Percentiles rank a stretch among this genome's conserved stretches.
phyloP scores from a whole-genome alignment of 345 rosid genomes.

The Hibiscus mutabilis region DNA sequence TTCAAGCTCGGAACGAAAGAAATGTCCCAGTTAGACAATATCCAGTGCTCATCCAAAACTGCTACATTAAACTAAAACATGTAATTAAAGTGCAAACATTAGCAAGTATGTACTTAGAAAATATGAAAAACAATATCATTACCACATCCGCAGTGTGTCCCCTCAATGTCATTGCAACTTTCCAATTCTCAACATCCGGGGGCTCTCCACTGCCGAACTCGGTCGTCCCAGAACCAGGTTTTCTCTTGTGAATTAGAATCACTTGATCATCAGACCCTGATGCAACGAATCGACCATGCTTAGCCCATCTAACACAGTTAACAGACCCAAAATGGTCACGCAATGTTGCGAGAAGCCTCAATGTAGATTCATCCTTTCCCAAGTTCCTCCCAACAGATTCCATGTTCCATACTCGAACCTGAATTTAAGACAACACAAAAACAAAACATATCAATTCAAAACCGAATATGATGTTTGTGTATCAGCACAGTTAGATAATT shows the following conservation, averaged over 20 bases:
- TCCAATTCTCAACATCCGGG: constrained; percentile 98
- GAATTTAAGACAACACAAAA: constrained; percentile 4
- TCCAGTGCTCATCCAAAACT: constrained; percentile 9
- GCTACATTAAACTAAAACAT: not conserved
- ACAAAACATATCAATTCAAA: not conserved
- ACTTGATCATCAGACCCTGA: constrained; percentile 97
- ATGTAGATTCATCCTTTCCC: constrained; percentile 46
- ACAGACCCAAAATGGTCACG: constrained; percentile 99
- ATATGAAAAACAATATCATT: constrained; percentile 28
- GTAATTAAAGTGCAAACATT: no score
- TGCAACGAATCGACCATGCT: constrained; percentile 81
- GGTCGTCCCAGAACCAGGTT: constrained; percentile 96
- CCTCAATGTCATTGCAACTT: constrained; percentile 88
- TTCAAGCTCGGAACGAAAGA: constrained; percentile 45
- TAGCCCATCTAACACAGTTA: constrained; percentile 98
- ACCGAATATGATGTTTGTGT: not conserved
- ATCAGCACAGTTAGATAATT: not conserved
- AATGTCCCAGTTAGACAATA: constrained; percentile 38
- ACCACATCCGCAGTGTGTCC: constrained; percentile 99
- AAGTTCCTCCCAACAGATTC: constrained; percentile 65
- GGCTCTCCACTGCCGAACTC: constrained; percentile 99
- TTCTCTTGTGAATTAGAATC: constrained; percentile 82
- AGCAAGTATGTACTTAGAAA: no score
- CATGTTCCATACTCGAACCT: constrained; percentile 99
- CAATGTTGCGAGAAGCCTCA: constrained; percentile 88